Evolutionary conservation across 306 rosid genomes (phyloP).

Genomic region (Rosa persica): DNA sequence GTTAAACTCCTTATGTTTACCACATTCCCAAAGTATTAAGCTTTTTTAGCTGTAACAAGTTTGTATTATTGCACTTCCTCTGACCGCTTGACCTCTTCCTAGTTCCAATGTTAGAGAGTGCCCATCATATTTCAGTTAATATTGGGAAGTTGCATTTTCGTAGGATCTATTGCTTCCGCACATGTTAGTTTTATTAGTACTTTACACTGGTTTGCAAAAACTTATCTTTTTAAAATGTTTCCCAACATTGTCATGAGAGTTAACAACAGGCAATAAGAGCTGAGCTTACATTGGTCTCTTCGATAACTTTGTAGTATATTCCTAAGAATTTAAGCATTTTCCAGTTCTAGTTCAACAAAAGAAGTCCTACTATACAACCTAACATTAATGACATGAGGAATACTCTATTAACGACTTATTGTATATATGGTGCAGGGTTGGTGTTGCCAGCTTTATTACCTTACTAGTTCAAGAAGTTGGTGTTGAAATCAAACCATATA

Average conservation of each 20-base stretch:
- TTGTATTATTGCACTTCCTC: too few relatives aligned
- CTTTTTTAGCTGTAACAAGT: too few relatives aligned
- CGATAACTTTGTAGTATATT: not conserved
- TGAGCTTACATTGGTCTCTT: not conserved
- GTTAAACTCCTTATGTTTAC: too few relatives aligned
- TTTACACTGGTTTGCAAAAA: not conserved
- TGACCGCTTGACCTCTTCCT: too few relatives aligned
- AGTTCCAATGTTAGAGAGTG: not conserved
- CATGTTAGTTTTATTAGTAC: not conserved
- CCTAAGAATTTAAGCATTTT: not conserved
- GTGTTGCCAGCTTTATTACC: slow-evolving; percentile 85
- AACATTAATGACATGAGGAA: not conserved
- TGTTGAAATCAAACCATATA: slow-evolving; percentile 71
- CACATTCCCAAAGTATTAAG: too few relatives aligned
- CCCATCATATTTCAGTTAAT: not conserved
- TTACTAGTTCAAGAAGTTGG: slow-evolving; percentile 79
- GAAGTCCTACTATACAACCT: not conserved
- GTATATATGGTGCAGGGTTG: slow-evolving; percentile 62
- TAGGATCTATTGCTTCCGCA: too few relatives aligned
- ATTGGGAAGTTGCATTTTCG: not conserved
- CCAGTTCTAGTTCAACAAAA: not conserved
- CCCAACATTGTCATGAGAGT: not conserved
- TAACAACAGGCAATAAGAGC: not conserved
- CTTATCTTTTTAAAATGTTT: not conserved
- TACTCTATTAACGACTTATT: not conserved